Conservation (phyloP, 129 eudicot species). For the Calendula officinalis region DNA sequence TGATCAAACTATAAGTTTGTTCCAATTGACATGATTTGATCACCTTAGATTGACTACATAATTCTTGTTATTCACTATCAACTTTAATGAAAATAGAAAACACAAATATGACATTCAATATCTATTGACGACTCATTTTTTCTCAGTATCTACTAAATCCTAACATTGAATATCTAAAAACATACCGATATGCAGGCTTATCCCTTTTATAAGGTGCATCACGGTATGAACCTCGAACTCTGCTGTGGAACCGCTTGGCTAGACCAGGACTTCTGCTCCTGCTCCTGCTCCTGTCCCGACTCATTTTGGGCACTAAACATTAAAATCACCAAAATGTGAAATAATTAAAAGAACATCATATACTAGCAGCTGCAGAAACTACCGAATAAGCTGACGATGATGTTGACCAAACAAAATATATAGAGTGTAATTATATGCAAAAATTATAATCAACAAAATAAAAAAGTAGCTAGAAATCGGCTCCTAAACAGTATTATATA, state of each 20-base stretch:
- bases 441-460: not conserved
- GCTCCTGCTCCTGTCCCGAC: slow-evolving; percentile 43
- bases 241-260: slow-evolving; percentile 48
- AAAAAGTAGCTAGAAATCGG: not conserved
- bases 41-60: too few species aligned
- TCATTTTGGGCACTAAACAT: slow-evolving; percentile 34
- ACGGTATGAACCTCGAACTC: slow-evolving; percentile 53
- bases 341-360: slow-evolving; percentile 7
- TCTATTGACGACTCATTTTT: not conserved
- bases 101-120: slow-evolving; percentile 1
- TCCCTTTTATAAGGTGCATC: slow-evolving; percentile 74
- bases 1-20: slow-evolving; percentile 1
- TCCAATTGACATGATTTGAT: too few species aligned
- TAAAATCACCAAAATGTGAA: slow-evolving; percentile 3
- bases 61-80: too few species aligned
- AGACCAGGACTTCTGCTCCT: slow-evolving; percentile 46
- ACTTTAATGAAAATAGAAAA: too few species aligned
- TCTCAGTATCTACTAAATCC: slow-evolving; percentile 2
- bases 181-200: slow-evolving; percentile 40
- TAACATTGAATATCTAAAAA: not conserved
- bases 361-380: not conserved
- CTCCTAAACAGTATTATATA: not conserved
- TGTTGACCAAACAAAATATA: not conserved
- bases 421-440: not conserved
- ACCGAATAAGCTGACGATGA: not conserved